phyloP scores from a whole-genome alignment of 805 yeast genomes.

The Saccharomycopsis sp. region DNA sequence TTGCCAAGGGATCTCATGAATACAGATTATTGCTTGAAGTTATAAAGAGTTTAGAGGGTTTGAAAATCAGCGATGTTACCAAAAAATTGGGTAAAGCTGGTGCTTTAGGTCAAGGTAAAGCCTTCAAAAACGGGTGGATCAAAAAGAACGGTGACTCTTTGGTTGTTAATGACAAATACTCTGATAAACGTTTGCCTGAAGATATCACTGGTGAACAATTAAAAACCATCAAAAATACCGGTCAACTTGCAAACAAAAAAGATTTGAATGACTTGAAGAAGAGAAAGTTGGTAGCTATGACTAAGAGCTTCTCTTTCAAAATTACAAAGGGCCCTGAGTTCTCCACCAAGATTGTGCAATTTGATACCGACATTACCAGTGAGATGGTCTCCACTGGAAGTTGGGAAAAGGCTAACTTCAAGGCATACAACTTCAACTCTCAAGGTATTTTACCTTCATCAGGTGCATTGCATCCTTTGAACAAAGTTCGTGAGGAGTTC shows the following conservation, averaged over 20 bases:
- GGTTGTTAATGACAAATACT: constrained; percentile 47
- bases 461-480: constrained; percentile 95
- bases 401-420: constrained; percentile 81
- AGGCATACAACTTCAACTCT: constrained; percentile 92
- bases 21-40: constrained; percentile 71
- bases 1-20: constrained; percentile 84
- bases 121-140: constrained; percentile 97
- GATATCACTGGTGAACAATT: constrained; percentile 66
- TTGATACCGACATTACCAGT: constrained; percentile 89
- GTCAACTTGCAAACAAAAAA: constrained; percentile 54
- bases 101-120: constrained; percentile 91
- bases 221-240: constrained; percentile 47
- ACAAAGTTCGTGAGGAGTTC: constrained; percentile 95
- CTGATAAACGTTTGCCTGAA: constrained; percentile 41
- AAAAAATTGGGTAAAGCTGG: constrained; percentile 76
- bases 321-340: constrained; percentile 81
- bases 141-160: constrained; percentile 78
- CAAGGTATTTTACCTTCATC: constrained; percentile 82
- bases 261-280: constrained; percentile 82
- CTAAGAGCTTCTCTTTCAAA: constrained; percentile 67
- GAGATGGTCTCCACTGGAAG: constrained; percentile 83
- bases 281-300: constrained; percentile 73
- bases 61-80: constrained; percentile 71
- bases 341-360: constrained; percentile 67
- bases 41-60: constrained; percentile 64